Conservation (phyloP, 805 yeast genomes). For the Myxozyma sirexii region DNA sequence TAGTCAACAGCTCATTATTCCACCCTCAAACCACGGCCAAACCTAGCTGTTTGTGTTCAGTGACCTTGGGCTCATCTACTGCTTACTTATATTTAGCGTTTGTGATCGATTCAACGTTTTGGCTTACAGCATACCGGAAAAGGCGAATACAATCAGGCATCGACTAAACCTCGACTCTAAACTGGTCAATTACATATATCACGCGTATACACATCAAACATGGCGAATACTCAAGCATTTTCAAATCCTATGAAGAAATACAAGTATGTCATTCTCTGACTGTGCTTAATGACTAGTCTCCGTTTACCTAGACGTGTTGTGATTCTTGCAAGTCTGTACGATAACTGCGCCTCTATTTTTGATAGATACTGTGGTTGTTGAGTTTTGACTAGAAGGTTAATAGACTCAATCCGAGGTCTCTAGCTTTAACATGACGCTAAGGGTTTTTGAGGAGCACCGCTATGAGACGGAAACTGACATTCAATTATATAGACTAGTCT, state of each 20-base stretch:
- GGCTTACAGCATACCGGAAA: not conserved
- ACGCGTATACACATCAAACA: not conserved
- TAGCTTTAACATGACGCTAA: too few species aligned
- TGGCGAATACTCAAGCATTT: slow-evolving; percentile 10
- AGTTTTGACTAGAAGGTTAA: too few species aligned
- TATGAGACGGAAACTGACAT: too few species aligned
- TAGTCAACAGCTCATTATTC: not conserved
- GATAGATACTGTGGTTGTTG: too few species aligned
- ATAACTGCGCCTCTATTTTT: too few species aligned
- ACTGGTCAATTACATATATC: not conserved
- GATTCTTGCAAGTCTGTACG: not conserved
- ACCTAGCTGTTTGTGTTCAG: too few species aligned
- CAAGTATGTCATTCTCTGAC: slow-evolving; percentile 40
- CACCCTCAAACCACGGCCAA: not conserved
- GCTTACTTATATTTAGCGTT: too few species aligned
- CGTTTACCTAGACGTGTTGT: not conserved
- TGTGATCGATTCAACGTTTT: too few species aligned
- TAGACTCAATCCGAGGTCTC: too few species aligned
- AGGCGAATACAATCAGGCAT: not conserved
- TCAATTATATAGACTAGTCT: slow-evolving; percentile 77
- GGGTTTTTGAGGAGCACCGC: too few species aligned
- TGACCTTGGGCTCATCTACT: too few species aligned
- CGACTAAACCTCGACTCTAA: not conserved
- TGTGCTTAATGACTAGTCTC: not conserved
- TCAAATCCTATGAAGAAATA: slow-evolving; percentile 43